Percentiles rank a stretch among this genome's conserved stretches.
These are phyloP conservation scores for Euphorbia tirucalli DNA, from an alignment of 345 rosid genomes.

Conservation along the genomic window DNA sequence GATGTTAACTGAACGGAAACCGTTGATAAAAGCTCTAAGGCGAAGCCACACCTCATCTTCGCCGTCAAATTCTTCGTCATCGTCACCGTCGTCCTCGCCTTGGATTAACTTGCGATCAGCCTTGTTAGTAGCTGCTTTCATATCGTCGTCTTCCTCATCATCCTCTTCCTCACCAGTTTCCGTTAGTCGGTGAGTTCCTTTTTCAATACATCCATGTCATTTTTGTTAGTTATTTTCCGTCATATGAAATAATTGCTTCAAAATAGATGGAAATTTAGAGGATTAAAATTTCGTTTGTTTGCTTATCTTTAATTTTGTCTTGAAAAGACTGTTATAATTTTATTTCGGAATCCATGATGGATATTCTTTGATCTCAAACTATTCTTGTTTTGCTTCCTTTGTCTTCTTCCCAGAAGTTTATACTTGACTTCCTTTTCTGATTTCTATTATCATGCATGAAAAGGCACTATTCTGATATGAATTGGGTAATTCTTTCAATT, in stretches of 20 bases:
- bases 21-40: conserved; percentile 54
- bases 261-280: neutral
- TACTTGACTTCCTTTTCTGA: neutral
- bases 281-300: neutral
- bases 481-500: neutral
- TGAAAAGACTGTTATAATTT: neutral
- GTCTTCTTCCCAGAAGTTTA: neutral
- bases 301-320: neutral
- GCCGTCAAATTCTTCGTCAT: conserved; percentile 32
- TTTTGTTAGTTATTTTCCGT: neutral
- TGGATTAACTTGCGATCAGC: conserved; percentile 70
- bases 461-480: neutral
- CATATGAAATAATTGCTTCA: neutral
- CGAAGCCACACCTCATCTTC: conserved; percentile 53
- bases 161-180: conserved; percentile 51
- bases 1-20: conserved; percentile 51
- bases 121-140: conserved; percentile 52
- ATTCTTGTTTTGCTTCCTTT: neutral
- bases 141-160: conserved; percentile 27
- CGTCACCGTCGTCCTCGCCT: conserved; percentile 44
- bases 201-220: neutral
- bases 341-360: neutral
- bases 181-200: conserved; percentile 48
- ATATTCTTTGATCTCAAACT: too few species aligned
- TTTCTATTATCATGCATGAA: too few species aligned